Evolutionary conservation across 495 filamentous ascomycete genomes (phyloP).

Genomic region (Tuber calosporum): DNA sequence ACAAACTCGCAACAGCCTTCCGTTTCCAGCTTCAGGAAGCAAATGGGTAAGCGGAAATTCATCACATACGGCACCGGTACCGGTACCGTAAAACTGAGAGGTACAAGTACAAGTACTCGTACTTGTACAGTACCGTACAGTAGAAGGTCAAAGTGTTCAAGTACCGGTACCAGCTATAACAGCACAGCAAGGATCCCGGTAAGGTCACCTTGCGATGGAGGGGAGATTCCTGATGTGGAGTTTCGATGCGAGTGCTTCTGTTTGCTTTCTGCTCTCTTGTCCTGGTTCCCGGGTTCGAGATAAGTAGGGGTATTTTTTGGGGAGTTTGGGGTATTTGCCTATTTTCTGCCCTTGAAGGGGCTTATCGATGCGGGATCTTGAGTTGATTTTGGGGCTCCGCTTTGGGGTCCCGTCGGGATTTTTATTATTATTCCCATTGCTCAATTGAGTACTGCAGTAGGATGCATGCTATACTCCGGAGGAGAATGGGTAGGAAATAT

Average conservation of each 20-base stretch:
- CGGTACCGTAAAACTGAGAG: neutral
- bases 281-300: neutral
- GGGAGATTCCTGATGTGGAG: neutral
- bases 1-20: neutral
- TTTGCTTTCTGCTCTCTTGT: neutral
- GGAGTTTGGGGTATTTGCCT: constrained; percentile 1
- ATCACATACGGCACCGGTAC: neutral
- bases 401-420: neutral
- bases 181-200: neutral
- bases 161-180: neutral
- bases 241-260: neutral
- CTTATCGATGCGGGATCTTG: neutral
- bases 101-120: too few species aligned
- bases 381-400: neutral
- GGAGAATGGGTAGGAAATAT: neutral
- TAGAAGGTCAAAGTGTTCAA: neutral
- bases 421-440: neutral
- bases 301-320: neutral
- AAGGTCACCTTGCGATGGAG: neutral
- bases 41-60: neutral
- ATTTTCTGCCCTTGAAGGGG: constrained; percentile 1
- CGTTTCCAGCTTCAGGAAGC: neutral
- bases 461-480: neutral
- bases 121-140: too few species aligned
- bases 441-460: neutral